phyloP scores from a whole-genome alignment of 164 flowering plant species.

The Nymphaea colorata region DNA sequence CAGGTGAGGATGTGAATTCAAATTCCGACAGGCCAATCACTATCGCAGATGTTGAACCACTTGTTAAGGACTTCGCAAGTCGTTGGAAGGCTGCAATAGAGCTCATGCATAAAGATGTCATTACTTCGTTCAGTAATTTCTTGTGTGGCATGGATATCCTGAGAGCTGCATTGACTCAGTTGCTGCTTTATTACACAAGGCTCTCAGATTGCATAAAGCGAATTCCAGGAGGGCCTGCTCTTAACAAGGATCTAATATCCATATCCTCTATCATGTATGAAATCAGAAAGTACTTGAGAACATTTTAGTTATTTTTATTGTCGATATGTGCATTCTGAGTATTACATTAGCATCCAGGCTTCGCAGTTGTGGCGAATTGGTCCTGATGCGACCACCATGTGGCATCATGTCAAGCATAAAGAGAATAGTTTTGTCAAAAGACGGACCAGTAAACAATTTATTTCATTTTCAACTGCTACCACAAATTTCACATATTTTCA shows the following conservation, averaged over 20 bases:
- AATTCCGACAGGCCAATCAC: slow-evolving; percentile 53
- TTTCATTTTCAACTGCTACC: too few relatives aligned
- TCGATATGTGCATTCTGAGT: too few relatives aligned
- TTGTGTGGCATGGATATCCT: slow-evolving; percentile 96
- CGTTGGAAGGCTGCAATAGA: slow-evolving; percentile 97
- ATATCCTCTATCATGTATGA: slow-evolving; percentile 90
- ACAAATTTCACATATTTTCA: too few relatives aligned
- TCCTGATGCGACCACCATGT: too few relatives aligned
- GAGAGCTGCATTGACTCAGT: slow-evolving; percentile 89
- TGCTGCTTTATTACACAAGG: slow-evolving; percentile 90
- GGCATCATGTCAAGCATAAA: too few relatives aligned
- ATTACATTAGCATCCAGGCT: too few relatives aligned
- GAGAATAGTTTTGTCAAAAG: too few relatives aligned
- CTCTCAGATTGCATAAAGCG: slow-evolving; percentile 85
- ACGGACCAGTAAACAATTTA: too few relatives aligned
- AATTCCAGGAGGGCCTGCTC: slow-evolving; percentile 54
- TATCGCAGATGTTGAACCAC: slow-evolving; percentile 75
- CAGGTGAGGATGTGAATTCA: slow-evolving; percentile 73
- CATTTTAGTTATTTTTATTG: slow-evolving; percentile 29
- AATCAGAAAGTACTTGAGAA: slow-evolving; percentile 79
- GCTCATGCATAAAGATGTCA: slow-evolving; percentile 96
- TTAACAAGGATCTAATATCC: slow-evolving; percentile 89
- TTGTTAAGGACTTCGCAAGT: slow-evolving; percentile 85
- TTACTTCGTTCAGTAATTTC: slow-evolving; percentile 95
- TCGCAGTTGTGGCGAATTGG: too few relatives aligned